Base-by-base conservation (phyloP, 2,329 filamentous ascomycete species). In the Corniculantispora saksenae region DNA sequence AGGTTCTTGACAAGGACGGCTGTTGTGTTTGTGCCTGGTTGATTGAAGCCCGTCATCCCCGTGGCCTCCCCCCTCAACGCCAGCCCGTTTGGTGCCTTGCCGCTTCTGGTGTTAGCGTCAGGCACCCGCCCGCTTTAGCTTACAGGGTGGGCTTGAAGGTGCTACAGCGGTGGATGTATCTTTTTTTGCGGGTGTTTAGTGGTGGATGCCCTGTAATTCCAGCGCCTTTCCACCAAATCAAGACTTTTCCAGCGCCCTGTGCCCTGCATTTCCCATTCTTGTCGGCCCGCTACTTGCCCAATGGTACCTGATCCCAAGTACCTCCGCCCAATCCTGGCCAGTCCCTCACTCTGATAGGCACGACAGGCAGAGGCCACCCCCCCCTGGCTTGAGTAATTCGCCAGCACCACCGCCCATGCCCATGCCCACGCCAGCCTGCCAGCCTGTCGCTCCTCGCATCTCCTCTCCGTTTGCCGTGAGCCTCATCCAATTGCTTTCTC, bases 281-380 rank as follows among this genome's bases (percentile, higher is more conserved):
- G 61, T 50, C 53, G 45, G 43, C 43, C 61, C 51, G 43, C 53
- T 63, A 17, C 51, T n/a, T n/a, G n/a, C n/a, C n/a, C n/a, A n/a
- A n/a, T 47, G 51, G 51, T 63, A 50, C 54, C 61, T 63, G 61
- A 48, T 25, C n/a, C n/a, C n/a, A n/a, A n/a, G n/a, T n/a, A n/a
- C n/a, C n/a, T n/a, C n/a, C n/a, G n/a, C n/a, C n/a, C n/a, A n/a
- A n/a, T n/a, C n/a, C n/a, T n/a, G n/a, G n/a, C n/a, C n/a, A n/a
- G n/a, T n/a, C n/a, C n/a, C n/a, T n/a, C n/a, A n/a, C n/a, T n/a
- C n/a, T n/a, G n/a, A n/a, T n/a, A n/a, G n/a, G n/a, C n/a, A n/a
- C n/a, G n/a, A n/a, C 35, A 55, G 15, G n/a, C 15, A 35, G 27
- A 23, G 19, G 19, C 9, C 32, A 32, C 32, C 5, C 32, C 32